Conservation (phyloP, 1,284 basidiomycete species). For the Ustilago nuda region DNA sequence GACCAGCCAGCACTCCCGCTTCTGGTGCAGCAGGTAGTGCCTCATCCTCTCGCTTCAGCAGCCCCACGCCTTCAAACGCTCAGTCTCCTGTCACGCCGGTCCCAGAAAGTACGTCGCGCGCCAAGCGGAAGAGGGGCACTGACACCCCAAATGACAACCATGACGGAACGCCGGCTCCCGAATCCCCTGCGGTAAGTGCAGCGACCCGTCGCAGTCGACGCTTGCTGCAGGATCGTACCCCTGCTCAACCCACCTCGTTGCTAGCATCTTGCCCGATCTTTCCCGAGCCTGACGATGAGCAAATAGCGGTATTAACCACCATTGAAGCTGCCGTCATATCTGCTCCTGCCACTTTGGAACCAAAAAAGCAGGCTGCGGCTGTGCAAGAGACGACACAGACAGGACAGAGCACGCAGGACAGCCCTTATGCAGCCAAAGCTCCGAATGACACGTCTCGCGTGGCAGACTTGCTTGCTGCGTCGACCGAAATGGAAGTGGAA, state of each 20-base stretch:
- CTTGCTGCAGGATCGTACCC: not conserved
- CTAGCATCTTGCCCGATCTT: slow-evolving; percentile 17
- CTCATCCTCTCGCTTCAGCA: not conserved
- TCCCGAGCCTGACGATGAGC: not conserved
- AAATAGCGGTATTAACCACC: not conserved
- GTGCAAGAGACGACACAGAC: slow-evolving; percentile 1
- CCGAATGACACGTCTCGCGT: slow-evolving; percentile 17
- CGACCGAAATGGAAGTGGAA: slow-evolving; percentile 14
- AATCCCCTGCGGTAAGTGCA: slow-evolving; percentile 24
- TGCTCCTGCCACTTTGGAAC: not conserved
- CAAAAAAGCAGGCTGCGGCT: not conserved
- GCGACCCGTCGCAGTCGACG: slow-evolving; percentile 24
- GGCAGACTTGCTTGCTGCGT: slow-evolving; percentile 19
- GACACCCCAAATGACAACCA: not conserved
- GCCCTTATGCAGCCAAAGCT: not conserved
- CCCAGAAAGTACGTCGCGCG: not conserved
- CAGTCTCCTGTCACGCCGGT: slow-evolving; percentile 1
- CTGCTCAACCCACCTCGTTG: slow-evolving; percentile 13
- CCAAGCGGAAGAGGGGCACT: not conserved
- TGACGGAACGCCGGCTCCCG: not conserved
- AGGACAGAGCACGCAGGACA: not conserved
- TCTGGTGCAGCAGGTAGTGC: not conserved
- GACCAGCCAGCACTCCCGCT: not conserved
- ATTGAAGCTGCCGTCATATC: not conserved
- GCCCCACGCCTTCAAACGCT: not conserved